These are phyloP conservation scores for Rauvolfia tetraphylla DNA, from an alignment of 257 asterid species.

Conservation along the genomic window DNA sequence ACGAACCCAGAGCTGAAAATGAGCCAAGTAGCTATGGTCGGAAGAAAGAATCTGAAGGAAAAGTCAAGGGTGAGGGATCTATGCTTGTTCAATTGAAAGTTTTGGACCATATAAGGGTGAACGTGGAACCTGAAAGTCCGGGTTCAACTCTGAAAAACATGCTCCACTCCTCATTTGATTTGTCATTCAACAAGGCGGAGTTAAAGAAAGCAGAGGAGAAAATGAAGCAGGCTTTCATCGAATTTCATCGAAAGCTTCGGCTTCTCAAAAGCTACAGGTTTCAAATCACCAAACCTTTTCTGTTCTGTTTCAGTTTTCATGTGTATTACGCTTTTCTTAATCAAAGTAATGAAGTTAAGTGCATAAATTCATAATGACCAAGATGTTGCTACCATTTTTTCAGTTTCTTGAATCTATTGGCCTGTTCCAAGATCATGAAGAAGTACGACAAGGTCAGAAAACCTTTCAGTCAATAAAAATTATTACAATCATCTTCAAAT, in stretches of 20 bases:
- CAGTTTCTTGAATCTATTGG: slow-evolving; percentile 81
- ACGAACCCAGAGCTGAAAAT: slow-evolving; percentile 8
- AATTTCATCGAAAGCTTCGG: slow-evolving; percentile 62
- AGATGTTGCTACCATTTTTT: slow-evolving; percentile 9
- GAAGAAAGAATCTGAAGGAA: slow-evolving; percentile 14
- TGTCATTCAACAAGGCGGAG: slow-evolving; percentile 58
- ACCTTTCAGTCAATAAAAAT: neutral
- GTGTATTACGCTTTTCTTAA: neutral
- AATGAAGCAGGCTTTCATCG: slow-evolving; percentile 54
- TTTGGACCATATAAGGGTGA: slow-evolving; percentile 63
- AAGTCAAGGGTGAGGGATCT: slow-evolving; percentile 2
- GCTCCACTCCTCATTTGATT: slow-evolving; percentile 38
- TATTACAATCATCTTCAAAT: neutral
- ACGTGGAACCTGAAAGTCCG: slow-evolving; percentile 67
- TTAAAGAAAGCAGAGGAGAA: slow-evolving; percentile 58
- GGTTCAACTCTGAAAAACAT: slow-evolving; percentile 52
- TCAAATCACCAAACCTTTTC: neutral
- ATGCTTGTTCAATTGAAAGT: slow-evolving; percentile 49
- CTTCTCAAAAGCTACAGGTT: slow-evolving; percentile 69
- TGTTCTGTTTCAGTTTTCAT: neutral
- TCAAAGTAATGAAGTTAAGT: neutral
- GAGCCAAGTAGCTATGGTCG: neutral
- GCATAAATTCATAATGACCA: slow-evolving; percentile 14
- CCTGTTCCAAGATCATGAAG: slow-evolving; percentile 85
- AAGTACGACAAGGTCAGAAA: slow-evolving; percentile 78